Evolutionary conservation across 768 basidiomycete species (phyloP), one percentile per base, ranked within the genome.

Genomic region (Tulasnella sp.): DNA sequence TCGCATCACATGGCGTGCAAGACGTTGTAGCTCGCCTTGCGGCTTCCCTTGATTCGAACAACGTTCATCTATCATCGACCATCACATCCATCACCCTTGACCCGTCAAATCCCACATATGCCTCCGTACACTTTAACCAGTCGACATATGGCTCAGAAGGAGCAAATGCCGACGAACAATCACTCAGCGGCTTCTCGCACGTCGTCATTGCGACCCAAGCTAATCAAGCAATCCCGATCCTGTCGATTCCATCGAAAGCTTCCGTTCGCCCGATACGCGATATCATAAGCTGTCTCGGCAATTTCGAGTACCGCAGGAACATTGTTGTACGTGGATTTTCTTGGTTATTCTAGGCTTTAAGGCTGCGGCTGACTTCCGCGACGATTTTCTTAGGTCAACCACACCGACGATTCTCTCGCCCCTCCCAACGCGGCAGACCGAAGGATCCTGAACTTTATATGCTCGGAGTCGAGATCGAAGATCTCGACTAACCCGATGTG

Each of bases 161-260:
- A 37, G 42, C 17, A 22, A 1, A 5, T 1, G 32, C 8, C 67
- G 22, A 36, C 4, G 19, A 40, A 22, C 22, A 44, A 5, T 4
- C 16, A 5, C 35, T 72, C 26, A 9, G 26, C 6, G 88, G 86
- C 7, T 91, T 91, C 76, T 83, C 86, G 65, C 88, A 89, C 77
- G 79, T 94, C 72, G 80, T 92, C 6, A 82, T 92, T 65, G 90
- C 89, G 5, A 92, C 91, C 0, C 90, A 91, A 77, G 90, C 90
- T 6, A 85, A 85, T 64, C 84, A 86, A 35, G 90, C 89, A 16
- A 79, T 82, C 16, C 82, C 83, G 5, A 79, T 92, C 5, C 79
- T 92, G 16, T 77, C 79, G 0, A 81, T 87, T 1, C 9, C 52
- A 8, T 59, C 52, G 16, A 11, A 59, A 74, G 79, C 80, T 67